A percentile compares a stretch with the other conserved stretches of the same genome.
These are phyloP conservation scores for Sistotremastrum niveocremeum DNA, from an alignment of 768 basidiomycete species.

Conservation along the genomic window DNA sequence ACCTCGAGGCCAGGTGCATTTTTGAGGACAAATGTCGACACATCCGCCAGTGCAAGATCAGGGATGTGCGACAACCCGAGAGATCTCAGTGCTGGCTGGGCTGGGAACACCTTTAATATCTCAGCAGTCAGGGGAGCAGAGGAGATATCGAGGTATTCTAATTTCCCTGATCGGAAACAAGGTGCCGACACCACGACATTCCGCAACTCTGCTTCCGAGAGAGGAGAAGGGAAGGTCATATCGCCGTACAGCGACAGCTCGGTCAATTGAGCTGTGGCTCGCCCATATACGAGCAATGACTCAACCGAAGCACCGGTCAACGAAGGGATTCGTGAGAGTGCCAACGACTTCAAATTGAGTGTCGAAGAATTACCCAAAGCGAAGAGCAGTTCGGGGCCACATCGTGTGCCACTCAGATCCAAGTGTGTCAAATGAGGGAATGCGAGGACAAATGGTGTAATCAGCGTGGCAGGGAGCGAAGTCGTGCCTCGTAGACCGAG, in stretches of 20 bases:
- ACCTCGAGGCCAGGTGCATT: conserved; percentile 75
- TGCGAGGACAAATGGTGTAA: conserved; percentile 62
- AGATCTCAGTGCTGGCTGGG: conserved; percentile 68
- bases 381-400: conserved; percentile 59
- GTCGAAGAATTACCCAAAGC: conserved; percentile 49
- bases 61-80: conserved; percentile 85
- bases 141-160: conserved; percentile 86
- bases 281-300: conserved; percentile 55
- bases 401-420: conserved; percentile 83
- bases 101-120: conserved; percentile 37
- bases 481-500: conserved; percentile 75
- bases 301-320: conserved; percentile 70
- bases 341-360: conserved; percentile 62
- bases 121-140: conserved; percentile 58
- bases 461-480: conserved; percentile 53
- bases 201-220: conserved; percentile 50
- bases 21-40: conserved; percentile 53
- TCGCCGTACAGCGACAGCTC: conserved; percentile 90
- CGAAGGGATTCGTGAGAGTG: conserved; percentile 75
- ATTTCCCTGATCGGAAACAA: conserved; percentile 58
- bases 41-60: conserved; percentile 43
- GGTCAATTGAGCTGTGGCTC: conserved; percentile 42
- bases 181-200: conserved; percentile 63
- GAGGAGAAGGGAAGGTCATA: conserved; percentile 62
- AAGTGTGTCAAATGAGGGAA: conserved; percentile 83